These are phyloP conservation scores for Zizania latifolia DNA, from an alignment of 176 grass and related monocot genomes.

Conservation along the genomic window DNA sequence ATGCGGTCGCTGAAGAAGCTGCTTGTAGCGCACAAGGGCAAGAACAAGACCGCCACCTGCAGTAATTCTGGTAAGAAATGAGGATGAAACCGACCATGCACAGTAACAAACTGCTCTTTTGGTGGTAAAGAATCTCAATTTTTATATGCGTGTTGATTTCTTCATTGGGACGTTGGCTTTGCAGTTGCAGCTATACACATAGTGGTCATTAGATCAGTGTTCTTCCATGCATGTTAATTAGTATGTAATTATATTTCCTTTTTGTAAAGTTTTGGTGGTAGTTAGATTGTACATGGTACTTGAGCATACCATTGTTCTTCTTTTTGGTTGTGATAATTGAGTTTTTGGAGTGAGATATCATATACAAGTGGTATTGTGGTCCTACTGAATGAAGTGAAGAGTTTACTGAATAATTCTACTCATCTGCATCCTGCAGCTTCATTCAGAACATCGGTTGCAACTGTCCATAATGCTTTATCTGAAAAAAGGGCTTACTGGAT, in stretches of 20 bases:
- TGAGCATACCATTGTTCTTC: not conserved
- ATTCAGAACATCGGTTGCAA: not conserved
- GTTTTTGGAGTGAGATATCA: not conserved
- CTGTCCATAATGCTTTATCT: not conserved
- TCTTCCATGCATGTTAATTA: not conserved
- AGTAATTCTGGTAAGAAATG: conserved; percentile 13
- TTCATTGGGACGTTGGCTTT: not conserved
- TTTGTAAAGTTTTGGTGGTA: not conserved
- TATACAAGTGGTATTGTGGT: not conserved
- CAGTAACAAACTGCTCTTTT: not conserved
- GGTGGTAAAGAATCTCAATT: not conserved
- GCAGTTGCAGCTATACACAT: not conserved
- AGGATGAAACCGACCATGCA: not conserved
- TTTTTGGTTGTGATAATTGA: not conserved
- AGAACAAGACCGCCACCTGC: conserved; percentile 8
- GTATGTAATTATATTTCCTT: not conserved
- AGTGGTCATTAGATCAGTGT: not conserved
- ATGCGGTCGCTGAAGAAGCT: conserved; percentile 37
- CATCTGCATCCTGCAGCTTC: not conserved
- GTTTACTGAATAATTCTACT: not conserved
- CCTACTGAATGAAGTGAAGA: not conserved
- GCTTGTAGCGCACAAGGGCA: conserved; percentile 38
- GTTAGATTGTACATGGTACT: not conserved
- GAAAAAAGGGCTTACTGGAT: not conserved
- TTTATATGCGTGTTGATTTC: not conserved